A percentile compares a stretch with the other conserved stretches of the same genome.
phyloP scores from a whole-genome alignment of 257 asterid genomes.

The Forsythia viridissima region DNA sequence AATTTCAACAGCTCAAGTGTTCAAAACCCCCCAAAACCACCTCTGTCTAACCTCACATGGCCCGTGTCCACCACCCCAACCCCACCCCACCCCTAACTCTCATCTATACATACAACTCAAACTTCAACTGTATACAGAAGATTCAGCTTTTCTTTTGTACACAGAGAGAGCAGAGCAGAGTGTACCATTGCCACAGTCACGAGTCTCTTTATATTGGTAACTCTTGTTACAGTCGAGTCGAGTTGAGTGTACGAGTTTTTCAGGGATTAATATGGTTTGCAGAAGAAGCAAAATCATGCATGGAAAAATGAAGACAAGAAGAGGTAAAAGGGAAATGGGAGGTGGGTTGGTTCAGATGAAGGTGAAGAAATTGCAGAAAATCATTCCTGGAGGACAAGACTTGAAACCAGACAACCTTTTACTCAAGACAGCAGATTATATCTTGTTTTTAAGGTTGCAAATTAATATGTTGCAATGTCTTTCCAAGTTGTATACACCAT shows the following conservation, averaged over 20 bases:
- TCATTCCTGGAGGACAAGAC: slow-evolving; percentile 38
- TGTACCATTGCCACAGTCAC: no score
- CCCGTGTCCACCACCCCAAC: slow-evolving; percentile 19
- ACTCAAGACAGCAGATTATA: slow-evolving; percentile 42
- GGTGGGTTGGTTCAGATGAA: slow-evolving; percentile 20
- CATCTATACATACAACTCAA: background rate
- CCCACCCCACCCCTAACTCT: background rate
- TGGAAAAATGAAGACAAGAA: slow-evolving; percentile 10
- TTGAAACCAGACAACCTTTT: slow-evolving; percentile 39
- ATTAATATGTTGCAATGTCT: slow-evolving; percentile 37
- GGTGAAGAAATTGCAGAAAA: slow-evolving; percentile 41
- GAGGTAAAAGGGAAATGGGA: slow-evolving; percentile 5
- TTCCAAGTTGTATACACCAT: slow-evolving; percentile 18
- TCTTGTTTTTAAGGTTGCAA: slow-evolving; percentile 43
- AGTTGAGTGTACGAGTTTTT: background rate
- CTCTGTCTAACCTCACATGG: slow-evolving; percentile 32
- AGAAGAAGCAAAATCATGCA: slow-evolving; percentile 4
- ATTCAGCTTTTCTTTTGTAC: background rate
- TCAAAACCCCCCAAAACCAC: slow-evolving; percentile 24
- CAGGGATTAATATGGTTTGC: slow-evolving; percentile 23
- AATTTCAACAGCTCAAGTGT: slow-evolving; percentile 40
- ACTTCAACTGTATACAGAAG: background rate
- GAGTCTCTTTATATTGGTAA: no score
- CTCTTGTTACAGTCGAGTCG: background rate
- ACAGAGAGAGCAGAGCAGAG: no score